A percentile compares a stretch with the other conserved stretches of the same genome.
Evolutionary conservation across 345 rosid genomes (phyloP).

Genomic region (Cochlearia excelsa): DNA sequence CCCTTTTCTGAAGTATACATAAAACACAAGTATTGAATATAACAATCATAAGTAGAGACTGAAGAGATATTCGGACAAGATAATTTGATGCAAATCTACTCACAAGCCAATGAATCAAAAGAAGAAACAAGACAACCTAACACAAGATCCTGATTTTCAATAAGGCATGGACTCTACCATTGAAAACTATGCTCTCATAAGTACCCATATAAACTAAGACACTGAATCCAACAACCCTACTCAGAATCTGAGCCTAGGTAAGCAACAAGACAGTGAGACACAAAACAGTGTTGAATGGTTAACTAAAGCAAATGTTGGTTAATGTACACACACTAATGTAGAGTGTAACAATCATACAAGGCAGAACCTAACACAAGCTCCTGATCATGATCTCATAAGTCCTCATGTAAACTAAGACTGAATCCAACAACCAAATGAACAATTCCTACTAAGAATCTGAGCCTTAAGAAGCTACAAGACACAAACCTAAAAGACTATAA

Average conservation of each 20-base stretch:
- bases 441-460: not conserved
- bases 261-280: not conserved
- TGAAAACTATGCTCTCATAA: not conserved
- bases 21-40: not conserved
- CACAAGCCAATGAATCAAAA: not conserved
- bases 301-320: no score
- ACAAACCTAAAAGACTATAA: not conserved
- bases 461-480: not conserved
- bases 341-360: no score
- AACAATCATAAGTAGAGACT: not conserved
- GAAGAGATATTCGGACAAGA: not conserved
- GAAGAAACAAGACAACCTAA: no score
- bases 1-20: conserved; percentile 57
- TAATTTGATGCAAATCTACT: no score
- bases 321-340: no score
- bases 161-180: not conserved
- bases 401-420: not conserved
- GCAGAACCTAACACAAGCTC: no score
- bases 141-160: not conserved
- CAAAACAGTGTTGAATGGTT: no score
- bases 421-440: not conserved
- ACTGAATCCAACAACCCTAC: not conserved
- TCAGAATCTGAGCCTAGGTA: not conserved
- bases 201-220: not conserved
- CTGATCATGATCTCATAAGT: not conserved